Evolutionary conservation across 345 rosid genomes (phyloP).

Genomic region (Lenwebbia sp.): DNA sequence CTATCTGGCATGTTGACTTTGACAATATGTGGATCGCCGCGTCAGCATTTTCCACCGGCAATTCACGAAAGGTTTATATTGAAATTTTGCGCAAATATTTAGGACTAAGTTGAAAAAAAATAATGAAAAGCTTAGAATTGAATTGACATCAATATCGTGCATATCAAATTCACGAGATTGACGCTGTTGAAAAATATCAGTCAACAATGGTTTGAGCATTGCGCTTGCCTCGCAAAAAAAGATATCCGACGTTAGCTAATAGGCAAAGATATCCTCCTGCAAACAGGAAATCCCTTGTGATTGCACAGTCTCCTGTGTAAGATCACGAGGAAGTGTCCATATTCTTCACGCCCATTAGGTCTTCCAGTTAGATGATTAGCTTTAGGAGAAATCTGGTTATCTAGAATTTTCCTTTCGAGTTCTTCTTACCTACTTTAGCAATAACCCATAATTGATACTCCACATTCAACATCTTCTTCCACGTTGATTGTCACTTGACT

Average conservation of each 20-base stretch:
- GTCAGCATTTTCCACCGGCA: background rate
- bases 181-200: no score
- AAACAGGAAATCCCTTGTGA: background rate
- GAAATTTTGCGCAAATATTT: background rate
- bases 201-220: background rate
- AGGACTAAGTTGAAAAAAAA: background rate
- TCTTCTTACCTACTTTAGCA: background rate
- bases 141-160: background rate
- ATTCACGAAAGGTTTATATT: no score
- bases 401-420: background rate
- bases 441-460: background rate
- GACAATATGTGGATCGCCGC: background rate
- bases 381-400: no score
- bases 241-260: background rate
- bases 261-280: background rate
- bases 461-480: background rate
- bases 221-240: background rate
- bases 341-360: no score
- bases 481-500: background rate
- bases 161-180: background rate
- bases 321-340: no score
- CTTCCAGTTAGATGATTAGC: no score
- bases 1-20: background rate
- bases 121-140: background rate
- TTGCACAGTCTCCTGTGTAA: background rate